Base-by-base conservation (phyloP, 371 early-diverging fungal species). In the Blyttiomyces sp. region DNA sequence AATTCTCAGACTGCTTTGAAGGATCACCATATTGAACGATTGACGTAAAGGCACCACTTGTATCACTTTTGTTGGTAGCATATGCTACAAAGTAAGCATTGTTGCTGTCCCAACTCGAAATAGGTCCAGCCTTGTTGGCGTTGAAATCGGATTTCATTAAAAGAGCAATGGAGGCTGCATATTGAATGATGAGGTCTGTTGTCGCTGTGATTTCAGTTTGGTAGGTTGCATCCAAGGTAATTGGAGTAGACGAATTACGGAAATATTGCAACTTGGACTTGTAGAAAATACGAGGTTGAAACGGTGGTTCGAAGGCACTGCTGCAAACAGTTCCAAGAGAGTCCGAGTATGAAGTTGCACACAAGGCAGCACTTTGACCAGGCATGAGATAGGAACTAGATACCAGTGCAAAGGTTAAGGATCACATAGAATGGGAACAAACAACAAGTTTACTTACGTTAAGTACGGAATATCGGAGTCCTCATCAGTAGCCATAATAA, bases 401-500 rank as follows among this genome's bases (percentile, higher is more conserved):
- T 11, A 30, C 11, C n/a, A n/a, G n/a, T 52, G 13, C 1, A 2
- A 52, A 34, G 32, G 27, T n/a, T n/a, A 52, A 5, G 17, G n/a
- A 11, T 13, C 4, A 54, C 31, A 48, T 33, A 24, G 30, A n/a
- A 50, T 59, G 7, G 28, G 4, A 6, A 11, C 31, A 1, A 39
- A 13, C 13, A 34, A 19, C 39, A 31, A n/a, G 21, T 44, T 54
- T 43, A 3, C 64, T 59, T 50, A 54, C 58, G 45, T 36, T 16
- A 32, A 21, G 16, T 35, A 45, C 9, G 73, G 73, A 24, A 70
- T 28, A 52, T 74, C 74, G 21, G 57, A 57, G 58, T 74, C 74
- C 43, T 74, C 74, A 53, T 74, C 74, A 27, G 74, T 74, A 44
- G 64, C 68, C 54, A 74, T 42, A 49, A 74, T 70, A 43, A 74